Base-by-base conservation (phyloP, 345 rosid species). In the Trapa incisa region DNA sequence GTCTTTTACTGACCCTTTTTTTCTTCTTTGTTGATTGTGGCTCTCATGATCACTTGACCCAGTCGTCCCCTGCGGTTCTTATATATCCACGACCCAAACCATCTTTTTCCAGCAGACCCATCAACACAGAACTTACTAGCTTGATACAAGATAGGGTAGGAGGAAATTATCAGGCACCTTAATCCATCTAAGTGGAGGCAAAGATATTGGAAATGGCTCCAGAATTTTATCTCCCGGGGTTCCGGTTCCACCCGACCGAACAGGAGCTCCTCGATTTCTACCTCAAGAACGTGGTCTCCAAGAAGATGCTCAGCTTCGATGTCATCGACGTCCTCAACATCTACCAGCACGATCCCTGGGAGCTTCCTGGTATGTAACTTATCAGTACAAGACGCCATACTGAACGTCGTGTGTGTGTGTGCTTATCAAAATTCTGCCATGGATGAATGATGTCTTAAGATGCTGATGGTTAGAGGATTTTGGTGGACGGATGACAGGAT, bases 221-320 rank as follows among this genome's bases (percentile, higher is more conserved):
- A 22, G 81, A 82, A 53, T 71, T 80, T 42, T 82, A 77, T 17
- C 95, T 94, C 68, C 99, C 99, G 0, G 99, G 97, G 33, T 88
- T 94, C 68, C 76, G 97, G 29, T 94, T 94, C 84, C 97, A 94
- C 74, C 99, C 99, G 0, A 94, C 97, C 0, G 99, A 94, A 72
- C 91, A 90, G 38, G 99, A 94, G 67, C 91, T 94, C 42, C 88
- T 94, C 29, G 87, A 85, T 66, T 94, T 94, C 77, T 94, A 90
- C 73, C 96, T 94, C 65, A 85, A 72, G 68, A 94, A 81, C 82
- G 81, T 74, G 81, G 75, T 90, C 66, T 84, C 64, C 17, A 87
- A 87, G 5, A 86, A 78, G 45, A 75, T 15, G 56, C 32, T 77
- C 11, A 77, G 71, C 35, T 69, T 71, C 3, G 88, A 90, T 54